These are phyloP conservation scores for Papiliotrema nemorosa DNA, from an alignment of 1,284 basidiomycete species.

Conservation along the genomic window DNA sequence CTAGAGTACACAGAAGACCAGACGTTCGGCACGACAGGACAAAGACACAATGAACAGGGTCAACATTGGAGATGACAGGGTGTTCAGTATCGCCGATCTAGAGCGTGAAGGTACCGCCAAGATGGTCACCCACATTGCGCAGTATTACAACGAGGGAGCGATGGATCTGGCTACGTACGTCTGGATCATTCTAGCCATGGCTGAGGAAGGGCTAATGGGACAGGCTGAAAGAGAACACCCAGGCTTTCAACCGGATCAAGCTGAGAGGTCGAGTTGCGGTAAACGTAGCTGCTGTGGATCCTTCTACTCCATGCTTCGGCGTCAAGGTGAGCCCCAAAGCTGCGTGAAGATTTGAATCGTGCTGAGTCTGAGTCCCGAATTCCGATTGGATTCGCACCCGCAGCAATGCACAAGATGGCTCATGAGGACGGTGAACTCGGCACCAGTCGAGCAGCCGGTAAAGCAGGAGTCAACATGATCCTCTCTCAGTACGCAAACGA, in stretches of 20 bases:
- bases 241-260: conserved; percentile 26
- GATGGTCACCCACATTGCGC: conserved; percentile 11
- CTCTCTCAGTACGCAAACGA: conserved; percentile 28
- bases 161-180: conserved; percentile 26
- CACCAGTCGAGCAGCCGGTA: conserved; percentile 27
- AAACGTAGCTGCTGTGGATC: conserved; percentile 26
- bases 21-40: too few species aligned
- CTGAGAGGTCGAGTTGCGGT: conserved; percentile 31
- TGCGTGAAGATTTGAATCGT: not conserved
- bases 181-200: too few species aligned
- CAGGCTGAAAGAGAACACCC: conserved; percentile 23
- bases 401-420: conserved; percentile 34
- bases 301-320: conserved; percentile 14
- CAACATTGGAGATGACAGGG: not conserved
- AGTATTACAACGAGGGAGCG: conserved; percentile 25
- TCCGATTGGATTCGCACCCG: conserved; percentile 35
- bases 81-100: conserved; percentile 20
- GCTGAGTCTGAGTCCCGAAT: conserved; percentile 4
- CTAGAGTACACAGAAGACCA: too few species aligned
- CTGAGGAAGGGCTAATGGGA: not conserved
- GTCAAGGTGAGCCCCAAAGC: not conserved
- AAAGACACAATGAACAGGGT: not conserved
- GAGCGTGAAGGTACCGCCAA: conserved; percentile 10
- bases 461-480: conserved; percentile 22
- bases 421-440: conserved; percentile 31